These are phyloP conservation scores for Coemansia aciculifera DNA, from an alignment of 192 early-diverging fungal genomes.

Conservation along the genomic window DNA sequence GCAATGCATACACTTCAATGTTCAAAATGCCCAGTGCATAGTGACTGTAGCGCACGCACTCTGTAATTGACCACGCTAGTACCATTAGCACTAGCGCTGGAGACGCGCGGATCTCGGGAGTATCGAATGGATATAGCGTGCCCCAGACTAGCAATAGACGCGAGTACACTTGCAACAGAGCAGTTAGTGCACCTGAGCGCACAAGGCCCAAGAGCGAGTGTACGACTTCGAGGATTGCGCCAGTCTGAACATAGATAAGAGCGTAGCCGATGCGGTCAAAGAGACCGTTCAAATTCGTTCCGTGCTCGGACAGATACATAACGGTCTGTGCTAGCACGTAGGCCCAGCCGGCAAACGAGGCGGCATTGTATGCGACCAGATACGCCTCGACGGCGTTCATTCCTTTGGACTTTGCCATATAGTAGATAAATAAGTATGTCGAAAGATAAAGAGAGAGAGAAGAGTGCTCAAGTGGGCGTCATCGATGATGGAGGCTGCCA, in stretches of 20 bases:
- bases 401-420: conserved; percentile 31
- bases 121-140: conserved; percentile 67
- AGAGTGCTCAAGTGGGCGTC: not conserved
- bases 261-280: conserved; percentile 67
- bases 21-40: conserved; percentile 76
- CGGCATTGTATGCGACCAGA: conserved; percentile 82
- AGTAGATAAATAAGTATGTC: not conserved
- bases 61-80: conserved; percentile 89
- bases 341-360: conserved; percentile 81
- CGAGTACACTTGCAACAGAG: conserved; percentile 83
- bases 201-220: conserved; percentile 69
- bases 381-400: conserved; percentile 57
- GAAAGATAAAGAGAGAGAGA: not conserved
- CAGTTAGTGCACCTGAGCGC: conserved; percentile 76
- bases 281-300: conserved; percentile 58
- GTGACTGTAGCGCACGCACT: conserved; percentile 89
- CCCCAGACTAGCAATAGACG: conserved; percentile 85
- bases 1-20: conserved; percentile 40
- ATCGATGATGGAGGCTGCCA: not conserved
- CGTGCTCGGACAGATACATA: conserved; percentile 56
- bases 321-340: conserved; percentile 65
- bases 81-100: conserved; percentile 80
- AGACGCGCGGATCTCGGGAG: conserved; percentile 66
- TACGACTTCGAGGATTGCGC: conserved; percentile 78
- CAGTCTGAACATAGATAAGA: conserved; percentile 76